Evolutionary conservation across 495 filamentous ascomycete species (phyloP).

Genomic region (Penicillium simplicissimum): DNA sequence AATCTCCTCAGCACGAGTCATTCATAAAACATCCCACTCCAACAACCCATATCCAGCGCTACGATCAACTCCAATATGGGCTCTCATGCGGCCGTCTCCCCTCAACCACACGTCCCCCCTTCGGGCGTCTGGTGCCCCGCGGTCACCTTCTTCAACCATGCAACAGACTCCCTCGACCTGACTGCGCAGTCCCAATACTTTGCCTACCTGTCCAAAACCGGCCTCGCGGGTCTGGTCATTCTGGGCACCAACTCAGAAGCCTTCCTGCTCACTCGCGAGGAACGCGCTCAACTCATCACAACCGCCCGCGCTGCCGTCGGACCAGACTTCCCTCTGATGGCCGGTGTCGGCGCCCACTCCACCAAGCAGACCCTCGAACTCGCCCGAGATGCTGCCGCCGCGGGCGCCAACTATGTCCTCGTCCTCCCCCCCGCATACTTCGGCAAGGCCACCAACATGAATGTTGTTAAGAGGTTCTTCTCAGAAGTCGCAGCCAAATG

Average conservation of each 20-base stretch:
- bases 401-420: slow-evolving; percentile 60
- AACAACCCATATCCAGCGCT: neutral
- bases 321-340: slow-evolving; percentile 58
- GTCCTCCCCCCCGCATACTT: slow-evolving; percentile 68
- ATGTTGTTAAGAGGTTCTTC: slow-evolving; percentile 62
- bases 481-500: slow-evolving; percentile 53
- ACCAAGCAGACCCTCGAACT: slow-evolving; percentile 62
- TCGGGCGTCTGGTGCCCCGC: slow-evolving; percentile 24
- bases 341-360: slow-evolving; percentile 63
- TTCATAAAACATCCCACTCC: no score
- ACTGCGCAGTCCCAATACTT: slow-evolving; percentile 54
- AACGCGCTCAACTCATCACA: slow-evolving; percentile 52
- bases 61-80: slow-evolving; percentile 2
- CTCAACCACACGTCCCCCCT: slow-evolving; percentile 26
- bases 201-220: slow-evolving; percentile 53
- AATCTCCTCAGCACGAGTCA: neutral
- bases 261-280: slow-evolving; percentile 62
- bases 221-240: slow-evolving; percentile 59
- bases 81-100: slow-evolving; percentile 14
- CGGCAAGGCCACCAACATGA: slow-evolving; percentile 56
- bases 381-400: slow-evolving; percentile 55
- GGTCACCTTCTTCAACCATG: slow-evolving; percentile 54
- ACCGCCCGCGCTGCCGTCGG: slow-evolving; percentile 55
- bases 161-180: slow-evolving; percentile 53
- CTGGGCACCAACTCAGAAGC: slow-evolving; percentile 68